Percentiles rank a stretch among this genome's conserved stretches.
Evolutionary conservation across 345 rosid species (phyloP).

Genomic region (Citrus sp.): DNA sequence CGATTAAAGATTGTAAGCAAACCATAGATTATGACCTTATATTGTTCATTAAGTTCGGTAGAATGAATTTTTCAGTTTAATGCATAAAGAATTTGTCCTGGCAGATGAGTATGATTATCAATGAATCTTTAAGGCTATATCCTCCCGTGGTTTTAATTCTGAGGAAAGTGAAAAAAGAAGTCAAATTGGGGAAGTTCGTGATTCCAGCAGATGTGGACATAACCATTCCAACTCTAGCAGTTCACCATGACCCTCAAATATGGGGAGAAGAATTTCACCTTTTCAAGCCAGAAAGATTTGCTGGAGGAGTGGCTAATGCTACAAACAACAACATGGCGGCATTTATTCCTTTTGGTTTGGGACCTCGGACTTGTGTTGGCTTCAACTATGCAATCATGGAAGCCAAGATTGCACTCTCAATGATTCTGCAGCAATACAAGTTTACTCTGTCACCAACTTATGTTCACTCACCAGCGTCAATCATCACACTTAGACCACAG

Average conservation of each 20-base stretch:
- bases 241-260: slow-evolving; percentile 20
- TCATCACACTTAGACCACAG: slow-evolving; percentile 26
- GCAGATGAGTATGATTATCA: slow-evolving; percentile 31
- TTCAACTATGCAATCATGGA: slow-evolving; percentile 30
- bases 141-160: slow-evolving; percentile 17
- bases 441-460: slow-evolving; percentile 38
- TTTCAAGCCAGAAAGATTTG: slow-evolving; percentile 50
- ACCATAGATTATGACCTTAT: neutral
- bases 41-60: no score
- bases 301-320: slow-evolving; percentile 43
- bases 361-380: slow-evolving; percentile 41
- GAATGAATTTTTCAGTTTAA: no score
- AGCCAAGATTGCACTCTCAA: slow-evolving; percentile 38
- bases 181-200: slow-evolving; percentile 25
- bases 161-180: slow-evolving; percentile 20
- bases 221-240: no score
- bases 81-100: neutral
- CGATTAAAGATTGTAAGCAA: slow-evolving; percentile 34
- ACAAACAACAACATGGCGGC: slow-evolving; percentile 30
- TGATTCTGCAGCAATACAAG: slow-evolving; percentile 46
- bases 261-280: slow-evolving; percentile 44
- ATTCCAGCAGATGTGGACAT: slow-evolving; percentile 28
- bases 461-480: slow-evolving; percentile 30
- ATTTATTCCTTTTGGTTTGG: slow-evolving; percentile 43
- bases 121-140: slow-evolving; percentile 37